Evolutionary conservation across 306 rosid genomes (phyloP).

Genomic region (Pterocarpus macrocarpus): DNA sequence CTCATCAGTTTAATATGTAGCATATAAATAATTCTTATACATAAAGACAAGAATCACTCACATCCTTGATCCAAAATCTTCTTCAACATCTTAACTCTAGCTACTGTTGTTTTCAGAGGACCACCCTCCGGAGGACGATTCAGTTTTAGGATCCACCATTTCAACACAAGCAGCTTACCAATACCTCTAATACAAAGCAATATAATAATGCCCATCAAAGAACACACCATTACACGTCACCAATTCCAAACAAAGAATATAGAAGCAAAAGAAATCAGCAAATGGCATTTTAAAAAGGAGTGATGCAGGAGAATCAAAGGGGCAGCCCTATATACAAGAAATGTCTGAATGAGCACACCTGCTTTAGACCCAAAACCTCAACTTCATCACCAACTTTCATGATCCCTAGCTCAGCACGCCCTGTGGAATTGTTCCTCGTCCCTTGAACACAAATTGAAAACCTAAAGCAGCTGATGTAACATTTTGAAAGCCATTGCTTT

Average conservation of each 20-base stretch:
- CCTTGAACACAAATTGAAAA: conserved; percentile 62
- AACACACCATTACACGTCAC: no score
- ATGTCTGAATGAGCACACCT: conserved; percentile 59
- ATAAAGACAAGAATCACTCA: conserved; percentile 55
- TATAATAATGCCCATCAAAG: conserved; percentile 22
- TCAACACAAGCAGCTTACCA: conserved; percentile 13
- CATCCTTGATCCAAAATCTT: conserved; percentile 97
- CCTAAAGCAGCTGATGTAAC: conserved; percentile 28
- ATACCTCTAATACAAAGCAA: neutral
- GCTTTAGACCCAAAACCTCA: conserved; percentile 89
- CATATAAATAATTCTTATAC: conserved; percentile 16
- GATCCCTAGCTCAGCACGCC: conserved; percentile 92
- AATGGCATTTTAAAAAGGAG: conserved; percentile 18
- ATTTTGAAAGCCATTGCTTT: conserved; percentile 12
- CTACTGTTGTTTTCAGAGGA: conserved; percentile 87
- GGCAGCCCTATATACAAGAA: conserved; percentile 28
- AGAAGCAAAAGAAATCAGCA: conserved; percentile 27
- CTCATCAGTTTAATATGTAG: conserved; percentile 35
- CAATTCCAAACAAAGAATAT: conserved; percentile 20
- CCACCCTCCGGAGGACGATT: conserved; percentile 63
- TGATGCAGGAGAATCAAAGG: no score
- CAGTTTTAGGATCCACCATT: conserved; percentile 40
- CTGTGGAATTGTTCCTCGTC: conserved; percentile 99
- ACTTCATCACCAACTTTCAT: conserved; percentile 97
- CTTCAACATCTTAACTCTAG: conserved; percentile 99